These are phyloP conservation scores for Sphaerulina vaccinii DNA, from an alignment of 2,329 filamentous ascomycete species.

Conservation along the genomic window DNA sequence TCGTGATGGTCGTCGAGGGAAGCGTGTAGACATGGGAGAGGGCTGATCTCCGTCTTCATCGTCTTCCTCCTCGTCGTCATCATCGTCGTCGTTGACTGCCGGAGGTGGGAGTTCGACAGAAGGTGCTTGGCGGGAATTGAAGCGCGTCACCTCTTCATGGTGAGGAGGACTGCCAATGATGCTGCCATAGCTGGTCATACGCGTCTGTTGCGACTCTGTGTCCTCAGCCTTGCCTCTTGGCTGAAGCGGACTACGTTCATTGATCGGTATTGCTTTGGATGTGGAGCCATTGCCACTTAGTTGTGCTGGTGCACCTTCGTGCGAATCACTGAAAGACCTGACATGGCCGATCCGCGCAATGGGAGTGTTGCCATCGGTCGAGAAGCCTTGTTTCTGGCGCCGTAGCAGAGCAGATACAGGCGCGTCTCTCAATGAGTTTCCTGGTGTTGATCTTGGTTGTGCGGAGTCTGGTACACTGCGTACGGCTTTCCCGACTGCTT, in stretches of 20 bases:
- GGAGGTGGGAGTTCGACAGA: constrained; percentile 62
- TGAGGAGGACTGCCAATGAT: constrained; percentile 57
- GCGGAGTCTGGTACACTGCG: constrained; percentile 12
- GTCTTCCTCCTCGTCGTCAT: constrained; percentile 11
- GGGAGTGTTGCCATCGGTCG: background rate
- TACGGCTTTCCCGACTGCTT: constrained; percentile 13
- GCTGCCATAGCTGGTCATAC: constrained; percentile 60
- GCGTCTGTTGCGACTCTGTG: constrained; percentile 11
- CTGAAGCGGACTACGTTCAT: constrained; percentile 35
- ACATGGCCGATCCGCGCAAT: constrained; percentile 7
- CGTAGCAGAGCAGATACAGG: constrained; percentile 15
- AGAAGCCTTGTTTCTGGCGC: constrained; percentile 8
- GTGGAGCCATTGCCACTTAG: background rate
- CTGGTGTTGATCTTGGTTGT: constrained; percentile 8
- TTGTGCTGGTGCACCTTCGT: background rate
- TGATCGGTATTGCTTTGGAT: constrained; percentile 13
- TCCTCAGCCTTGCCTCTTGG: constrained; percentile 10
- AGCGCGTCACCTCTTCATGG: constrained; percentile 11
- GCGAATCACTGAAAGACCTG: constrained; percentile 15
- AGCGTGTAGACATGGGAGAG: constrained; percentile 5
- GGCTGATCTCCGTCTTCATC: constrained; percentile 13
- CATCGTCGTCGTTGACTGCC: constrained; percentile 44
- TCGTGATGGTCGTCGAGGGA: constrained; percentile 1
- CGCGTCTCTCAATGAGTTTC: constrained; percentile 17
- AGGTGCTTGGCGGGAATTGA: constrained; percentile 40